A percentile compares a stretch with the other conserved stretches of the same genome.
Evolutionary conservation across 352 stramenopile species (phyloP).

Genomic region (Phytopythium aichiense): DNA sequence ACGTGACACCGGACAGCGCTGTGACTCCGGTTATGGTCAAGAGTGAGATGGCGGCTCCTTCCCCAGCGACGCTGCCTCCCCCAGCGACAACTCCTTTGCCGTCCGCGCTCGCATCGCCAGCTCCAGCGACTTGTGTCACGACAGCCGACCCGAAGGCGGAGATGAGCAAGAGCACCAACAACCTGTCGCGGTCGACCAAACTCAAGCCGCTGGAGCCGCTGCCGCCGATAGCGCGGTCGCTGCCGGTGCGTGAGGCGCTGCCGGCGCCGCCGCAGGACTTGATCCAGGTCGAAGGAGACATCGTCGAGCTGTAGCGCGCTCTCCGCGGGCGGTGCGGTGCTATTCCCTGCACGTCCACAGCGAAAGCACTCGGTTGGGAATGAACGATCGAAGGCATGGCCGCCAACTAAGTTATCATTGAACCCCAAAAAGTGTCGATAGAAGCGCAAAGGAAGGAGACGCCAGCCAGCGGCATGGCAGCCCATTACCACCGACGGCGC

Average conservation of each 20-base stretch:
- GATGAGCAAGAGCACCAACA: conserved; percentile 6
- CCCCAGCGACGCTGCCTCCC: background rate
- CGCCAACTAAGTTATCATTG: conserved; percentile 4
- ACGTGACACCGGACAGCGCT: background rate
- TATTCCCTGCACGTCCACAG: background rate
- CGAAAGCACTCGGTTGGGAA: background rate
- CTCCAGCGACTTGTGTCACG: conserved; percentile 10
- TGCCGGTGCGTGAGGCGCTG: conserved; percentile 30
- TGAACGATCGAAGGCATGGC: background rate
- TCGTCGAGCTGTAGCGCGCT: conserved; percentile 56
- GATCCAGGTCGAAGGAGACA: conserved; percentile 53
- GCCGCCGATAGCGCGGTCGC: conserved; percentile 19
- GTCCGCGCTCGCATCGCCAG: background rate
- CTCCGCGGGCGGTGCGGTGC: background rate
- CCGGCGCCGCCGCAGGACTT: conserved; percentile 36
- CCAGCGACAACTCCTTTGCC: background rate
- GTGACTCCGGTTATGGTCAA: background rate
- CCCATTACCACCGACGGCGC: conserved; percentile 24
- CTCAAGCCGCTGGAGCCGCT: conserved; percentile 12
- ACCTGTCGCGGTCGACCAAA: conserved; percentile 17
- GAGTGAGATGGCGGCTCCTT: background rate
- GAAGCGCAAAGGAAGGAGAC: background rate
- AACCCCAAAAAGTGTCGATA: background rate
- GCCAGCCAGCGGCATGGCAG: background rate
- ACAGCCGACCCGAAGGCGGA: conserved; percentile 7